Percentiles rank a stretch among this genome's conserved stretches.
phyloP scores from a whole-genome alignment of 192 early-diverging fungal species.

The Linnemannia elongata region DNA sequence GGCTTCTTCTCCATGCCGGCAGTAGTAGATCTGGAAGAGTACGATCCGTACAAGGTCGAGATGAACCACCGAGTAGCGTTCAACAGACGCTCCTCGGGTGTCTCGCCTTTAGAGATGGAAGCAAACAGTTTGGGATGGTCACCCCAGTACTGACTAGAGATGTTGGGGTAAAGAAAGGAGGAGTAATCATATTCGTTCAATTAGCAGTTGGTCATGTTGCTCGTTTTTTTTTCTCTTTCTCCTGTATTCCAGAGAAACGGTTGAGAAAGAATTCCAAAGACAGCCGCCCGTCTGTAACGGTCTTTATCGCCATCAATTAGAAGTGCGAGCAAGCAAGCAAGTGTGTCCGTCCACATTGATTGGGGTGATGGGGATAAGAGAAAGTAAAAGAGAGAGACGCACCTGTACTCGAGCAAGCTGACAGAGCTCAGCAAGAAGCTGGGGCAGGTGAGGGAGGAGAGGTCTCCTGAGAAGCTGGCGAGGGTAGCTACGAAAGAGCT shows the following conservation, averaged over 20 bases:
- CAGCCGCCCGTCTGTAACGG: not conserved
- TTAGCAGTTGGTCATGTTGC: not conserved
- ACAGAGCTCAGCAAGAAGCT: conserved; percentile 82
- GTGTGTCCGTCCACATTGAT: conserved; percentile 25
- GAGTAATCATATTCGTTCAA: not conserved
- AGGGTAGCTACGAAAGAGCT: conserved; percentile 76
- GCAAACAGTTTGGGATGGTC: conserved; percentile 74
- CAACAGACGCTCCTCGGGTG: conserved; percentile 76
- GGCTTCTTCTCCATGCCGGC: conserved; percentile 87
- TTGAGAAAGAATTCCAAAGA: not conserved
- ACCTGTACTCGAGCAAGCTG: conserved; percentile 85
- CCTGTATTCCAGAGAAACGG: not conserved
- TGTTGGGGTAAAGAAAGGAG: too few species aligned
- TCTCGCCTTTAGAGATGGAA: conserved; percentile 70
- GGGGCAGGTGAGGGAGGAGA: conserved; percentile 84
- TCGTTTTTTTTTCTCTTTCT: not conserved
- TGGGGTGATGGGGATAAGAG: not conserved
- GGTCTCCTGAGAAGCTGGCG: conserved; percentile 84
- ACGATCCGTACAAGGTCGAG: conserved; percentile 84
- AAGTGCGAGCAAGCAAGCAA: not conserved
- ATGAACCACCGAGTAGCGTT: conserved; percentile 83
- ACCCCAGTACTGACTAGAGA: conserved; percentile 68
- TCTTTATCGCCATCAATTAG: not conserved
- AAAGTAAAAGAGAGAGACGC: conserved; percentile 22
- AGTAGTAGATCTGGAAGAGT: conserved; percentile 77